Evolutionary conservation across 2,329 filamentous ascomycete genomes (phyloP).

Genomic region (Lizonia empirigonia): DNA sequence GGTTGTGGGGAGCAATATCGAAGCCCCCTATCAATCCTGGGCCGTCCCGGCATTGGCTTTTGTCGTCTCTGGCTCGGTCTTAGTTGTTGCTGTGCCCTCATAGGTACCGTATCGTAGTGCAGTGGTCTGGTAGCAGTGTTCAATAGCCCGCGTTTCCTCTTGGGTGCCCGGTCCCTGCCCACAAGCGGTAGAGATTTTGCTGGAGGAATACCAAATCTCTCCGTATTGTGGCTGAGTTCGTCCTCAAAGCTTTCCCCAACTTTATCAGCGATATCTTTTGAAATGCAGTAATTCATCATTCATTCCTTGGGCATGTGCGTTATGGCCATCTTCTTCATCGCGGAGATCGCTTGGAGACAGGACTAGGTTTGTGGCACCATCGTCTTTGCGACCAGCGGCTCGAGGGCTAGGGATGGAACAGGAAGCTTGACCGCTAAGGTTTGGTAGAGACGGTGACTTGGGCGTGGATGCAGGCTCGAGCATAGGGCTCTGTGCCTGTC

Average conservation of each 20-base stretch:
- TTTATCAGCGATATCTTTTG: conserved; percentile 6
- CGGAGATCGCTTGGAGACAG: conserved; percentile 1
- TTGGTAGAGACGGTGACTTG: conserved; percentile 8
- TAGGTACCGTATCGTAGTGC: conserved; percentile 4
- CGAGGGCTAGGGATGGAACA: conserved; percentile 1
- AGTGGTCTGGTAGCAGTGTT: conserved; percentile 10
- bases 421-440: background rate
- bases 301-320: conserved; percentile 2
- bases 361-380: background rate
- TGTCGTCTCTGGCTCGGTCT: conserved; percentile 1
- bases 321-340: conserved; percentile 8
- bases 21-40: background rate
- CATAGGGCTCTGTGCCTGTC: conserved; percentile 14
- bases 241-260: background rate
- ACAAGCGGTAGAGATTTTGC: background rate
- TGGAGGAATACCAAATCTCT: background rate
- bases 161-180: background rate
- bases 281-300: conserved; percentile 6
- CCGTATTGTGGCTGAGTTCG: conserved; percentile 1
- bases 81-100: conserved; percentile 1
- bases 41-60: background rate
- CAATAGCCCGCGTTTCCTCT: background rate
- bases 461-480: conserved; percentile 10
- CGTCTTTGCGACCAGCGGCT: conserved; percentile 1
- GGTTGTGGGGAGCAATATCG: conserved; percentile 10